Evolutionary conservation across 23 red algal genomes (phyloP).

Genomic region (Gracilaria vermiculophylla): DNA sequence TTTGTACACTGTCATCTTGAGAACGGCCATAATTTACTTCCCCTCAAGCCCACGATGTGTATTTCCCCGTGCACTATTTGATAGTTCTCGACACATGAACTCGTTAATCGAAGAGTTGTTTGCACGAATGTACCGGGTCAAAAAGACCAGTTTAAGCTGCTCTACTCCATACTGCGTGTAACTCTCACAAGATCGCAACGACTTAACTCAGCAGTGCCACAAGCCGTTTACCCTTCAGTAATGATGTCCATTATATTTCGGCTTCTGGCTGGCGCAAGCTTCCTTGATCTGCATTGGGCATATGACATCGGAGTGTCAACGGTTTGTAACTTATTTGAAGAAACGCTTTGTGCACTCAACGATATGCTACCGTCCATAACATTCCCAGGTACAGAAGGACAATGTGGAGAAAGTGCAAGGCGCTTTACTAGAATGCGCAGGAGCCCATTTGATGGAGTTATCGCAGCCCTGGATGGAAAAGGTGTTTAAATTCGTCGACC

Average conservation of each 20-base stretch:
- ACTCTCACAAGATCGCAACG: background rate
- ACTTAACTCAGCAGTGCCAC: background rate
- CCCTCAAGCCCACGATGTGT: background rate
- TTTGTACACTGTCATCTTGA: background rate
- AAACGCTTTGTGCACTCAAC: background rate
- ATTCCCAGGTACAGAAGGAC: constrained; percentile 17
- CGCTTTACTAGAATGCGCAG: background rate
- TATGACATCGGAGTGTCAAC: background rate
- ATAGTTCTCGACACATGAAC: background rate
- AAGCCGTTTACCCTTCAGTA: background rate
- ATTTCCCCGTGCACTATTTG: background rate
- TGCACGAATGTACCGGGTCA: background rate
- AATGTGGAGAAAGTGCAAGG: background rate
- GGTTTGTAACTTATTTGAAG: constrained; percentile 14
- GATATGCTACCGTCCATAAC: background rate
- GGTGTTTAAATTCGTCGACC: background rate
- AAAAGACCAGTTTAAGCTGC: background rate
- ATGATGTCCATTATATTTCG: background rate
- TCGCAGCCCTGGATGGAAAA: constrained; percentile 16
- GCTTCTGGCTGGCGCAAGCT: background rate
- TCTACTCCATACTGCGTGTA: background rate
- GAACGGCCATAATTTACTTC: background rate
- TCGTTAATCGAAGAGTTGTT: background rate
- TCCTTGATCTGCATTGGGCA: constrained; percentile 3
- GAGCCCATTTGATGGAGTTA: constrained; percentile 1